Base-by-base conservation (phyloP, 345 rosid species). In the Salix arbutifolia region DNA sequence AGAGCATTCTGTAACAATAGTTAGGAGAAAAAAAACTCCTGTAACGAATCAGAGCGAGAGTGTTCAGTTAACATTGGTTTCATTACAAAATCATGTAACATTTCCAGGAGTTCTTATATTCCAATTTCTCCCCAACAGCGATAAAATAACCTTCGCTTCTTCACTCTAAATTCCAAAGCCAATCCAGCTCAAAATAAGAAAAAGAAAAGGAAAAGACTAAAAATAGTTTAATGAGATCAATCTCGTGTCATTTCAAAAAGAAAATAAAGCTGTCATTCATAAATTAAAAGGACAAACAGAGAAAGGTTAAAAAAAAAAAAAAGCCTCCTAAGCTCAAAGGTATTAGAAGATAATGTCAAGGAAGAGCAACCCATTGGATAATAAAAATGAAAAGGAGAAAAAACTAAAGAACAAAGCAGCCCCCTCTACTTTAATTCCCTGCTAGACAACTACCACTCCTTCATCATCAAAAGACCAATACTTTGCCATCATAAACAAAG, bases 371-470 rank as follows among this genome's bases (percentile, higher is more conserved):
- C 48, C 12, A 8, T 40, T 67, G 13, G 12, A 58, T 69, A 66
- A 30, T 58, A 14, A 71, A 74, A 60, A 72, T 48, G 62, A 68
- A 74, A 71, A 68, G 67, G 46, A 68, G 68, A 71, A 68, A 62
- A 19, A 44, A 74, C 40, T 28, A 68, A 73, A 81, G 86, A 82
- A 61, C 83, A 76, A 83, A 79, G 86, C 19, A 72, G 40, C 73
- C 73, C 67, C 73, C 67, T 72, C 74, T 78, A 58, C 80, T 77
- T 80, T 82, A 76, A 73, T 77, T 60, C 26, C 7, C 40, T 2
- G 6, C 66, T 46, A 73, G 44, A 40, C 44, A 40, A 44, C 17
- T 74, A 13, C 70, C 73, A 4, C 21, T 70, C 8, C 60, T 9
- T 58, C 62, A n/a, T 58, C 26, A 58, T 58, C 26, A 58, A 58